Base-by-base conservation (phyloP, 2,329 filamentous ascomycete species). In the Didymella lethalis region DNA sequence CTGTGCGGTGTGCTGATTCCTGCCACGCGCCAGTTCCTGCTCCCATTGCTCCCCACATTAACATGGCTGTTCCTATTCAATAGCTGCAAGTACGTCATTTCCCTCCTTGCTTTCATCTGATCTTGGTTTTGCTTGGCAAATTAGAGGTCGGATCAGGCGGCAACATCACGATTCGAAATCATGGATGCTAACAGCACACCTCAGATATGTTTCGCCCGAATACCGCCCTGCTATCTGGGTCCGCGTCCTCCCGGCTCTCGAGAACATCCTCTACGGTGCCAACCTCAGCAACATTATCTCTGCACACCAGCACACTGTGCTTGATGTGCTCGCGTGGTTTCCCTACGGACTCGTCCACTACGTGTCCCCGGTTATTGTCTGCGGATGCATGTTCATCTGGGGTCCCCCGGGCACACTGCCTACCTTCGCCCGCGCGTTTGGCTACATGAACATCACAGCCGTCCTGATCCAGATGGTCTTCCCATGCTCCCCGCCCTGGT, bases 221-320 rank as follows among this genome's bases (percentile, higher is more conserved):
- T 95, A 93, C 81, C 88, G 94, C 67, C 93, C 93, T 59, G 90
- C 92, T 63, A 97, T 97, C 71, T 97, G 93, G 91, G 94, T 97
- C 66, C 92, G 93, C 72, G 92, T 98, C 28, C 85, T 98, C 34
- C 94, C 94, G 4, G 92, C 94, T 18, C 86, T 98, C 64, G 94
- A 98, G 80, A 97, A 98, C 78, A 95, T 98, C 63, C 85, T 98
- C 32, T 98, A 97, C 75, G 94, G 94, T 68, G 93, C 93, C 63
- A 97, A 97, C 79, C 84, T 97, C 57, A 96, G 92, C 81, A 97
- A 97, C 78, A 96, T 97, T 71, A 86, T 98, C 54, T 96, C 93
- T 14, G 92, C 92, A 45, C 92, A 97, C 80, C 91, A 94, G 71
- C 89, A 91, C 77, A 86, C 90, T 7, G 83, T 92, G 48, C 86